Conservation (phyloP, 495 filamentous ascomycete species). For the Hypoxylon subgilvum region DNA sequence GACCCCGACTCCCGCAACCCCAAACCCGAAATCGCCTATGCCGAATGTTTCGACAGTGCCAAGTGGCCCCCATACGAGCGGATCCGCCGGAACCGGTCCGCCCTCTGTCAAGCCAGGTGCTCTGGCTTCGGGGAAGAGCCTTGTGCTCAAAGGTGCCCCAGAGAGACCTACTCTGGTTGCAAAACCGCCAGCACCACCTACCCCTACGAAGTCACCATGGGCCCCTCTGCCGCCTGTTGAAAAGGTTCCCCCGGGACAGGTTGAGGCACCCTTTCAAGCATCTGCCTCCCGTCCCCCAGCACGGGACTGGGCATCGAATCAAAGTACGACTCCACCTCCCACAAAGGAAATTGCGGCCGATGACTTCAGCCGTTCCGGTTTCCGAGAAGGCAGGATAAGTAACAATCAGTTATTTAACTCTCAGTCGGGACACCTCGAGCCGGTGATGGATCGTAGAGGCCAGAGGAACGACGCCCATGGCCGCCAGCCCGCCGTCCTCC, state of each 20-base stretch:
- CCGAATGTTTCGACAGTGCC: constrained; percentile 41
- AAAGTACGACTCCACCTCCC: constrained; percentile 53
- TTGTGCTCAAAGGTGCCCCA: constrained; percentile 68
- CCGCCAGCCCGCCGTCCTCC: constrained; percentile 79
- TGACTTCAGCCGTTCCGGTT: constrained; percentile 82
- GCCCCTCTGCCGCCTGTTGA: constrained; percentile 83
- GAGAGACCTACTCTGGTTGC: constrained; percentile 81
- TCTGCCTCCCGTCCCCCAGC: constrained; percentile 39
- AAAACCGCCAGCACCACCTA: constrained; percentile 73
- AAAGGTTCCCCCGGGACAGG: constrained; percentile 71
- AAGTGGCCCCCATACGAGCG: too few relatives aligned
- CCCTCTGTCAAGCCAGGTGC: constrained; percentile 50
- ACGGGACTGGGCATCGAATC: constrained; percentile 39
- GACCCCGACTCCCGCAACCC: constrained; percentile 30
- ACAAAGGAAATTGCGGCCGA: constrained; percentile 89
- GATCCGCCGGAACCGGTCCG: constrained; percentile 46
- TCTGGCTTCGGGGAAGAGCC: constrained; percentile 55
- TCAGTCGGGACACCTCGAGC: constrained; percentile 91
- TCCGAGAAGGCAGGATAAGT: constrained; percentile 67
- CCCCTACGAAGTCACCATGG: constrained; percentile 89
- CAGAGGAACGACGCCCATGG: constrained; percentile 70
- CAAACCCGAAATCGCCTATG: constrained; percentile 49
- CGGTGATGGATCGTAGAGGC: constrained; percentile 77
- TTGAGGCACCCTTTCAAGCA: constrained; percentile 46
- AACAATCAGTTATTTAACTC: constrained; percentile 88